Evolutionary conservation across 345 rosid genomes (phyloP).

Genomic region (Eucalyptus sp.): DNA sequence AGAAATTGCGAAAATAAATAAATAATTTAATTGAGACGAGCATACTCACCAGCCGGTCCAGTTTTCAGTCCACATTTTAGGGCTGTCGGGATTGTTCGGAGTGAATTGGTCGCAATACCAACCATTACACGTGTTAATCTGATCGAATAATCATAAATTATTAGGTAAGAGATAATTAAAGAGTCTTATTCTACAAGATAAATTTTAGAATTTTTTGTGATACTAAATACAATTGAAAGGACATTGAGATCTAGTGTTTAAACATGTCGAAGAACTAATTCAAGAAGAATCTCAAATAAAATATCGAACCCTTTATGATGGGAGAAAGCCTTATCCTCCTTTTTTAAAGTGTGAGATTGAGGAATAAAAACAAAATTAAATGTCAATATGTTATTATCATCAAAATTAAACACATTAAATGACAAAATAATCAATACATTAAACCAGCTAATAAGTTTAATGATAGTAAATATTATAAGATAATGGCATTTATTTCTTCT

Average conservation of each 20-base stretch:
- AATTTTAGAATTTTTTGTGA: neutral
- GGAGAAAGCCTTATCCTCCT: neutral
- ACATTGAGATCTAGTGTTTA: neutral
- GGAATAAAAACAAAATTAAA: neutral
- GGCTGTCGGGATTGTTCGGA: slow-evolving; percentile 16
- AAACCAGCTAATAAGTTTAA: neutral
- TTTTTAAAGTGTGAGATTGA: neutral
- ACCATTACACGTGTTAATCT: slow-evolving; percentile 30
- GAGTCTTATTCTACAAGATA: neutral
- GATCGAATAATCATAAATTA: neutral
- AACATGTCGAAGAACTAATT: neutral
- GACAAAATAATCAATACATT: neutral
- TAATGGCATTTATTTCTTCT: neutral
- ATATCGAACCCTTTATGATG: neutral
- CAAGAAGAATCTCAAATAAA: neutral
- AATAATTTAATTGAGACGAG: neutral
- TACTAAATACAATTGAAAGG: neutral
- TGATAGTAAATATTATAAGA: neutral
- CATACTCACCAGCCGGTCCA: slow-evolving; percentile 31
- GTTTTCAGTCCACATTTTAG: slow-evolving; percentile 38
- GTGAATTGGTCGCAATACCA: slow-evolving; percentile 20
- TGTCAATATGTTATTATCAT: neutral
- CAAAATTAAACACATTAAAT: neutral
- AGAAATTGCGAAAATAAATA: neutral
- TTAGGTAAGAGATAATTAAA: neutral